Conservation (phyloP, 352 stramenopile species). For the Phytopythium boreale region DNA sequence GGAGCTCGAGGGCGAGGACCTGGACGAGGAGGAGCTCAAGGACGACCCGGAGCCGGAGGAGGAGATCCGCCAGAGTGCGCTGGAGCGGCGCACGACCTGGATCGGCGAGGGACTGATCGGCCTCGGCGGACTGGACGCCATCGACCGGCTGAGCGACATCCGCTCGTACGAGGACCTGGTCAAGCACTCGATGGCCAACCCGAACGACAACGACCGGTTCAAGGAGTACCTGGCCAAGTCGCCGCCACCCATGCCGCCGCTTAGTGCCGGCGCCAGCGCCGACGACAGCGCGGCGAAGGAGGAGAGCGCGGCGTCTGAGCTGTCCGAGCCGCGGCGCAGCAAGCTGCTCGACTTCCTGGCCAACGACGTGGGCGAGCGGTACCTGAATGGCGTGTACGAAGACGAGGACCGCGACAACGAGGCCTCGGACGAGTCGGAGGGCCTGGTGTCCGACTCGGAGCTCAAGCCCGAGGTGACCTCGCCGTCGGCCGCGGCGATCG, state of each 20-base stretch:
- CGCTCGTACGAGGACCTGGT: slow-evolving; percentile 27
- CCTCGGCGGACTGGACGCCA: slow-evolving; percentile 41
- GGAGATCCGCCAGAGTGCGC: slow-evolving; percentile 16
- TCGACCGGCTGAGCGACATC: slow-evolving; percentile 51
- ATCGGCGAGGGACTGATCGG: slow-evolving; percentile 66
- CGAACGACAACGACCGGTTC: slow-evolving; percentile 27
- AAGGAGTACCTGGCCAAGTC: slow-evolving; percentile 41
- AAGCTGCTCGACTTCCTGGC: slow-evolving; percentile 77
- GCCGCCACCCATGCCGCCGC: slow-evolving; percentile 23
- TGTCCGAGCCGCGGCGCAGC: slow-evolving; percentile 34
- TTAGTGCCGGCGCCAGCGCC: background rate
- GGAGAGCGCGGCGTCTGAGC: too few relatives aligned
- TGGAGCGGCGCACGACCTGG: slow-evolving; percentile 54
- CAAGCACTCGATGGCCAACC: slow-evolving; percentile 17
- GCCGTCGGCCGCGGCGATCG: slow-evolving; percentile 15
- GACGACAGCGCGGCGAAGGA: slow-evolving; percentile 10
- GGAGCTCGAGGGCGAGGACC: slow-evolving; percentile 1
- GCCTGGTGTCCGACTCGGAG: slow-evolving; percentile 19
- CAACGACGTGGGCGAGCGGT: slow-evolving; percentile 65
- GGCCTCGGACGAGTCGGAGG: slow-evolving; percentile 20
- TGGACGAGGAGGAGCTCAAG: slow-evolving; percentile 15
- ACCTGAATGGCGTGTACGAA: slow-evolving; percentile 69
- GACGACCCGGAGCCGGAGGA: slow-evolving; percentile 14
- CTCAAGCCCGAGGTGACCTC: slow-evolving; percentile 18
- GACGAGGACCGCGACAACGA: slow-evolving; percentile 43